Evolutionary conservation across 2,329 filamentous ascomycete genomes (phyloP).

Genomic region (Dactylellina haptotyla): DNA sequence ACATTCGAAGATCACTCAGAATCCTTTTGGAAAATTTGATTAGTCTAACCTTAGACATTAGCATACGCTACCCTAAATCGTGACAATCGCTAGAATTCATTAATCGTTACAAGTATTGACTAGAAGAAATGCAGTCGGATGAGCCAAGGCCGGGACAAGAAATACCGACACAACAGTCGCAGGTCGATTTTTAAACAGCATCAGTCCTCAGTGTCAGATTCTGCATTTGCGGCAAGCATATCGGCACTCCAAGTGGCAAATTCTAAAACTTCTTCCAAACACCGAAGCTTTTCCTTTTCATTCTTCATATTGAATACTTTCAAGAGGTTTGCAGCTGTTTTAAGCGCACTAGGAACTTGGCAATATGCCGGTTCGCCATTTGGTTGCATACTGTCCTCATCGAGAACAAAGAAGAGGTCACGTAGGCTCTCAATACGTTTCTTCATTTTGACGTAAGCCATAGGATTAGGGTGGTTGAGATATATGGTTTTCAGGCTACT

Average conservation of each 20-base stretch:
- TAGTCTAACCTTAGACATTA: too few relatives aligned
- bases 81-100: too few relatives aligned
- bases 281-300: not conserved
- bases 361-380: not conserved
- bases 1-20: too few relatives aligned
- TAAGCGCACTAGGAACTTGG: not conserved
- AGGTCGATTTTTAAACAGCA: not conserved
- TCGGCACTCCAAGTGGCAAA: not conserved
- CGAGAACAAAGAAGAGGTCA: slow-evolving; percentile 8
- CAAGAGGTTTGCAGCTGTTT: not conserved
- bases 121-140: too few relatives aligned
- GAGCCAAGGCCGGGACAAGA: not conserved
- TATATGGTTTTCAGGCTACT: not conserved
- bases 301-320: slow-evolving; percentile 13
- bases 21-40: too few relatives aligned
- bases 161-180: not conserved
- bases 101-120: too few relatives aligned
- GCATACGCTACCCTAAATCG: too few relatives aligned
- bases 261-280: not conserved
- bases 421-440: slow-evolving; percentile 22
- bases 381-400: not conserved
- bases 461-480: not conserved
- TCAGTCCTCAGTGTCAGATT: not conserved
- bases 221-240: not conserved
- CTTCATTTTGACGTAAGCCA: slow-evolving; percentile 5